Evolutionary conservation across 2,329 filamentous ascomycete species (phyloP), one percentile per base, ranked within the genome.

Genomic region (Daldinia sp.): DNA sequence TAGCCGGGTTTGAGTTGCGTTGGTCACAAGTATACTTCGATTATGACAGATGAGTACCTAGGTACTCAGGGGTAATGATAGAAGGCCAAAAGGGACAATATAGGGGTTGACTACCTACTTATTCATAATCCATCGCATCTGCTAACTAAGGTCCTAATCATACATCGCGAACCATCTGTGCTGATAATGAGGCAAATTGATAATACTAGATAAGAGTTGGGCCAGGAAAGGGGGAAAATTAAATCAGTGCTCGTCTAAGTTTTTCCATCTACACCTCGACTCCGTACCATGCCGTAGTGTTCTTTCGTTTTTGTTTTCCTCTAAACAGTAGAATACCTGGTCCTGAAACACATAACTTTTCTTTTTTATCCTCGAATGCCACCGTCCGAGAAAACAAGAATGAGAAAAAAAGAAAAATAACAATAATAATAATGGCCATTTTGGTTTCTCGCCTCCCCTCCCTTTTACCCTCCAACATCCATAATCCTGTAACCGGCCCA

Each of bases 241-340:
- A 43, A 43, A 48, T 56, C 53, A 61, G 61, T 64, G 58, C 51
- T 62, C 43, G 19, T 63, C 61, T 67, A 64, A 54, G 27, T 50
- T 65, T 56, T 65, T 63, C 53, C 48, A 29, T 35, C 52, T 34
- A 50, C 47, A 50, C 47, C 47, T 35, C 17, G 49, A 39, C 49
- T 52, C 34, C 65, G 35, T 62, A 54, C 52, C 55, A 63, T 60
- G 58, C 34, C 56, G 43, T 63, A 63, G 27, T 51, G 27, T 58
- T 43, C 57, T 39, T 66, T 55, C 39, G 30, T 58, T 49, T 57
- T 45, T 58, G 43, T 57, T 45, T 30, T 66, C 32, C 52, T 59
- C 54, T 54, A 54, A 67, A 53, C 48, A 61, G 49, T 48, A 61
- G 47, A 32, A 56, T 58, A 49, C 52, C 56, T 57, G 30, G 37